Base-by-base conservation (phyloP, 1,284 basidiomycete genomes). In the Cutaneotrichosporon sp. region DNA sequence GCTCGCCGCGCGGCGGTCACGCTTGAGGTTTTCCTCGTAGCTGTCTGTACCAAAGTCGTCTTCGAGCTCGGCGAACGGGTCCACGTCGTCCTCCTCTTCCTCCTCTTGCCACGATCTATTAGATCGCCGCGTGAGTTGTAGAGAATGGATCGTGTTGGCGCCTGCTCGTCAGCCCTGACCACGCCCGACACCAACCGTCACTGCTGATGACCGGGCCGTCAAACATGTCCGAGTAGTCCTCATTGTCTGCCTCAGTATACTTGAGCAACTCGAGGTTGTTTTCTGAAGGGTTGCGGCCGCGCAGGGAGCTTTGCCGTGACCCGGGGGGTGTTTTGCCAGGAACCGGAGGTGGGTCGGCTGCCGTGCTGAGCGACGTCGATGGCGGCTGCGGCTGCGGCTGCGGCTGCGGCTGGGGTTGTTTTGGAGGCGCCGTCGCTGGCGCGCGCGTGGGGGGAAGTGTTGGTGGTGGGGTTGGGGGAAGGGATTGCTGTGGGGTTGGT, bases 41-140 rank as follows among this genome's bases (percentile, higher is more conserved):
- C 90, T 87, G 61, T 90, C 87, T 2, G 83, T 84, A 58, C 88
- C 90, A 26, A 87, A 70, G 37, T 72, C 88, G 78, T 91, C 90
- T 62, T 94, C 90, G 58, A 94, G 90, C 86, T 93, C 90, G 1
- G 92, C 90, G 66, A 97, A 97, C 1, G 92, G 91, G 78, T 96
- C 92, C 53, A 88, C 86, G 44, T 90, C 90, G 56, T 92, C 89
- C 55, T 92, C 90, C 42, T 90, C 89, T 55, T 93, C 90, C 4
- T 83, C 83, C 30, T 87, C 83, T 23, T 86, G 85, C 89, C 89
- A 93, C 20, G 89, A 90, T 70, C 83, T 85, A 69, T 86, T 90
- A 20, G 90, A 90, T 39, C 92, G 72, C 49, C 87, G 77, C 1
- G 88, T 90, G 51, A 97, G 79, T 66, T 90, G 63, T 14, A 70